Base-by-base conservation (phyloP, 2,329 filamentous ascomycete genomes). In the Neocatenulostroma microsporum region DNA sequence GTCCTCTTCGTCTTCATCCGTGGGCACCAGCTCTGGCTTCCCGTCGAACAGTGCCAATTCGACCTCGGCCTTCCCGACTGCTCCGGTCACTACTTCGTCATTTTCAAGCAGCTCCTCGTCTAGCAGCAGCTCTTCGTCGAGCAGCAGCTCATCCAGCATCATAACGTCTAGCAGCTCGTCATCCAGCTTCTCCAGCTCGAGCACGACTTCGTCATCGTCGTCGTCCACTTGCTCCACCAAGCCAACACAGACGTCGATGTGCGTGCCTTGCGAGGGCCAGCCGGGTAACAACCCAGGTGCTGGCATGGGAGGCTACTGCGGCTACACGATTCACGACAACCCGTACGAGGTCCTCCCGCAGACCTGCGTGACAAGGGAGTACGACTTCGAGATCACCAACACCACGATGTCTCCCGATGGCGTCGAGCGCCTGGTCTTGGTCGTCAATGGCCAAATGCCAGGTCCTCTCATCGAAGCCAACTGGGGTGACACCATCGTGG, bases 381-480 rank as follows among this genome's bases (percentile, higher is more conserved):
- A 69, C 44, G 54, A 61, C 36, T 55, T 69, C 18, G 60, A 62
- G 14, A 55, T 69, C 34, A 58, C 58, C 4, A 64, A 67, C 36
- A 54, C 45, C 1, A 69, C 63, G 4, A 45, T 67, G 37, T 54
- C 66, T 6, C 67, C 65, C 2, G 69, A 72, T 52, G 69, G 69
- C 4, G 55, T 64, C 14, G 47, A 57, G 21, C 55, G 62, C 19
- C 48, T 50, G 1, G 42, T 14, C 39, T 44, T 62, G 13, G 47
- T 64, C 1, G 51, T 72, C 42, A 71, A 72, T 40, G 65, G 66
- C 4, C 62, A 66, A 37, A 62, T 64, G 43, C 82, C 82, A 0
- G 82, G 79, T 0, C 82, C 82, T 1, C 65, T 69, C 11, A 75
- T 87, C 36, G 41, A 51, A 29, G 55, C 62, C 41, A 54, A 65